Base-by-base conservation (phyloP, 108 stramenopile genomes). In the Nitzschia sp. region DNA sequence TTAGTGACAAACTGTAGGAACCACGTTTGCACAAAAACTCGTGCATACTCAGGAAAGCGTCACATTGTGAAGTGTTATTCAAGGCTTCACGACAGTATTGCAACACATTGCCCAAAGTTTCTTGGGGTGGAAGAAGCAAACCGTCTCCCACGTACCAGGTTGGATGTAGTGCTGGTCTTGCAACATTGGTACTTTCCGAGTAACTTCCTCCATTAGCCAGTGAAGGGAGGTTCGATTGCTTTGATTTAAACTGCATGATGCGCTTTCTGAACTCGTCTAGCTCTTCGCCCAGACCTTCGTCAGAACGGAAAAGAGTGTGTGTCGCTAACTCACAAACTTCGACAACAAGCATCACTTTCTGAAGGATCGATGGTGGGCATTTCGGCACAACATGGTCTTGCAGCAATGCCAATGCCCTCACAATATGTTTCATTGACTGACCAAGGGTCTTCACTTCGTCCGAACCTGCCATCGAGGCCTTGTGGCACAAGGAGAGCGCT, bases 111-210 rank as follows among this genome's bases (percentile, higher is more conserved):
- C 40, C 41, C 53, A 88, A 48, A 1, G 87, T 72, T 53, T 86
- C 86, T 34, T 57, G 20, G 26, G 89, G 92, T 38, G 83, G 82
- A 7, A 94, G 70, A 34, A 94, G 67, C 17, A 94, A 86, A 37
- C 92, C 92, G 73, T 94, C 92, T 26, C 89, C 92, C 52, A 90
- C 73, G 46, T 94, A 91, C 92, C 92, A 94, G 0, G 80, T 53
- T 19, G 82, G 66, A 53, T 94, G 86, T 53, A 93, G 62, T 11
- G 50, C 29, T 10, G 85, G 80, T 21, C 72, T 48, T 15, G 63
- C 24, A n/a, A 51, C 69, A n/a, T 10, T 34, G 17, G 29, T 20
- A 19, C 41, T 21, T 7, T 51, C 41, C 24, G 37, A 19, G 61
- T 9, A 24, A 3, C 19, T 1, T 10, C 41, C 14, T 1, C 6